Conservation (phyloP, 2,329 filamentous ascomycete genomes). For the Apiospora hydei region DNA sequence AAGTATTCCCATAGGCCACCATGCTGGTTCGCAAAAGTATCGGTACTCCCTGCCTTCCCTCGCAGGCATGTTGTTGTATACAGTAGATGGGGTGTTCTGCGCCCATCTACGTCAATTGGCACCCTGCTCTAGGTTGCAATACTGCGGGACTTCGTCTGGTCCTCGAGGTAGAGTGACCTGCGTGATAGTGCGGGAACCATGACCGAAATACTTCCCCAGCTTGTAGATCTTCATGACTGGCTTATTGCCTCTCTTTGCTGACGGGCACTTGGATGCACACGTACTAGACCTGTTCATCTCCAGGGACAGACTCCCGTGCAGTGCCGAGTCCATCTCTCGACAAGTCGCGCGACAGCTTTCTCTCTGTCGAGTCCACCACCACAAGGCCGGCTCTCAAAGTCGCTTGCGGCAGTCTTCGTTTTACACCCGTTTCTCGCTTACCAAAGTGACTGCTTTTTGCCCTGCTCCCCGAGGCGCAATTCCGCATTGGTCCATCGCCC, state of each 20-base stretch:
- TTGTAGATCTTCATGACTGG: constrained; percentile 21
- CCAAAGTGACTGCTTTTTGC: not conserved
- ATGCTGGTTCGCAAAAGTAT: not conserved
- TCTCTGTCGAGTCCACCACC: not conserved
- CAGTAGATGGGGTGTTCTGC: not conserved
- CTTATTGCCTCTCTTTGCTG: constrained; percentile 15
- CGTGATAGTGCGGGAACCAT: not conserved
- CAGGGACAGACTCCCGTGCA: not conserved
- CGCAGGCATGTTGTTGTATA: constrained; percentile 4
- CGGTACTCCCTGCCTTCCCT: not conserved
- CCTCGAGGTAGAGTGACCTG: constrained; percentile 8
- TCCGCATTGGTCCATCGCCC: not conserved
- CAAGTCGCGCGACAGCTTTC: not conserved
- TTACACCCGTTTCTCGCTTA: not conserved
- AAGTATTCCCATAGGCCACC: not conserved
- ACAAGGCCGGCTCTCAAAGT: not conserved
- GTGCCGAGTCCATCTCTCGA: not conserved
- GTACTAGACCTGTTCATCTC: constrained; percentile 9
- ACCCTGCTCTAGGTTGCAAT: constrained; percentile 1
- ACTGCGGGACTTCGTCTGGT: not conserved
- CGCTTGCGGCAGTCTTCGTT: not conserved
- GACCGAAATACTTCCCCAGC: constrained; percentile 16
- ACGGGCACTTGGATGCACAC: not conserved
- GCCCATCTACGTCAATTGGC: not conserved
- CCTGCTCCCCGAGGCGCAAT: not conserved